Evolutionary conservation across 1,139 yeast genomes (phyloP).

Genomic region (Yamadazyma atlantica): DNA sequence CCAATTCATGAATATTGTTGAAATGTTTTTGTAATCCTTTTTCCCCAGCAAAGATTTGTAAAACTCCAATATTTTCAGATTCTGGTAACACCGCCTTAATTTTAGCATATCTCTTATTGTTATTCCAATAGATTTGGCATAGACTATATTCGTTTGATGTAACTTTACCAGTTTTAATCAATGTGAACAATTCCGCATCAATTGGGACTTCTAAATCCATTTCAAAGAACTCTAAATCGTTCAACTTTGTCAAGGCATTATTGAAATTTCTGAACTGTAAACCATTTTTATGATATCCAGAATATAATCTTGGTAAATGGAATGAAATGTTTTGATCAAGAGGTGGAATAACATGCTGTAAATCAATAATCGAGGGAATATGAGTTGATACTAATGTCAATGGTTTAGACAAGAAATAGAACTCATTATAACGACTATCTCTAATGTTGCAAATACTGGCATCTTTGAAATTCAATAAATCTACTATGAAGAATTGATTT

Average conservation of each 20-base stretch:
- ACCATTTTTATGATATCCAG: conserved; percentile 66
- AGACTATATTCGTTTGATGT: conserved; percentile 59
- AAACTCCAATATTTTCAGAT: conserved; percentile 62
- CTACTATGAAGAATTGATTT: conserved; percentile 78
- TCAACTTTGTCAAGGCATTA: conserved; percentile 70
- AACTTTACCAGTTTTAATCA: conserved; percentile 52
- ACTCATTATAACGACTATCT: conserved; percentile 37
- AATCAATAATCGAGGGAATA: conserved; percentile 72
- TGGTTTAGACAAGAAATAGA: conserved; percentile 81
- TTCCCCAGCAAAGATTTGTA: conserved; percentile 73
- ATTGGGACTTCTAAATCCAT: conserved; percentile 69
- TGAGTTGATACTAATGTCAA: conserved; percentile 77
- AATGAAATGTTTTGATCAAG: conserved; percentile 76
- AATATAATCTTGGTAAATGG: conserved; percentile 80
- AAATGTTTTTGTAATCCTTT: conserved; percentile 62
- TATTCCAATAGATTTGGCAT: conserved; percentile 74
- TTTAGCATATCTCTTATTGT: conserved; percentile 64
- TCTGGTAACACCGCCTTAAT: conserved; percentile 82
- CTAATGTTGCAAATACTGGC: conserved; percentile 38
- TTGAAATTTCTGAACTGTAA: conserved; percentile 67
- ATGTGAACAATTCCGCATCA: conserved; percentile 62
- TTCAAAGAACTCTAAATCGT: conserved; percentile 78
- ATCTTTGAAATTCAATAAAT: conserved; percentile 42
- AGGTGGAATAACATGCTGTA: conserved; percentile 86
- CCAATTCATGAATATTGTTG: conserved; percentile 64